phyloP scores from a whole-genome alignment of 1,139 yeast species.

The Blastobotrys persicus region DNA sequence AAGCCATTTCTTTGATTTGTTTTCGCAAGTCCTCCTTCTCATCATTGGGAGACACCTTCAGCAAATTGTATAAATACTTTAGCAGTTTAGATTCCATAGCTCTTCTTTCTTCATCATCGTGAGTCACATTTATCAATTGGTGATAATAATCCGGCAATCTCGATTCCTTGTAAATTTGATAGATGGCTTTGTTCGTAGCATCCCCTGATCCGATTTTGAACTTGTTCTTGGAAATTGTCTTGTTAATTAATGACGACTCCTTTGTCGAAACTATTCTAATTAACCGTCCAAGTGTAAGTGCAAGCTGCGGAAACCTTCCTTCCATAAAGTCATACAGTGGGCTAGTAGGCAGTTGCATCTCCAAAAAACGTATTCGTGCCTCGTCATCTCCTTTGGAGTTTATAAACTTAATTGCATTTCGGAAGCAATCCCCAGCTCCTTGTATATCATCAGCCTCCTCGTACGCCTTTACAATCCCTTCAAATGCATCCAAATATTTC shows the following conservation, averaged over 20 bases:
- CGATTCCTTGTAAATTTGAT: conserved; percentile 51
- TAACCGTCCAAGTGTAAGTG: conserved; percentile 50
- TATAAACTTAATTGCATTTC: conserved; percentile 21
- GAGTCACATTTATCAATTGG: conserved; percentile 52
- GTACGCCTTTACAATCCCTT: conserved; percentile 28
- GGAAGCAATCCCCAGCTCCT: conserved; percentile 28
- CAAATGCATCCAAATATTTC: conserved; percentile 39
- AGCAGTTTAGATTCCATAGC: conserved; percentile 58
- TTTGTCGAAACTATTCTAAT: conserved; percentile 46
- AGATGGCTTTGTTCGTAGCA: conserved; percentile 46
- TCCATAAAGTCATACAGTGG: conserved; percentile 58
- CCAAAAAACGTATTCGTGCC: conserved; percentile 47
- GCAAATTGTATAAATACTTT: conserved; percentile 52
- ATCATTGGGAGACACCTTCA: conserved; percentile 47
- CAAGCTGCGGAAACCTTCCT: conserved; percentile 50
- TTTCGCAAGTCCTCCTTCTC: conserved; percentile 44
- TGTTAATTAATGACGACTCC: conserved; percentile 40
- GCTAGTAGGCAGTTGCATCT: conserved; percentile 61
- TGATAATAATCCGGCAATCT: conserved; percentile 54
- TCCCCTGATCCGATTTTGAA: conserved; percentile 36
- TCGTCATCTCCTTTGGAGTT: conserved; percentile 18
- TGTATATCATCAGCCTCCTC: conserved; percentile 29
- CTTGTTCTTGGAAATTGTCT: conserved; percentile 33
- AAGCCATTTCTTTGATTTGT: conserved; percentile 56
- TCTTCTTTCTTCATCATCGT: conserved; percentile 63